Base-by-base conservation (phyloP, 352 stramenopile genomes). In the Achlya hypogyna region DNA sequence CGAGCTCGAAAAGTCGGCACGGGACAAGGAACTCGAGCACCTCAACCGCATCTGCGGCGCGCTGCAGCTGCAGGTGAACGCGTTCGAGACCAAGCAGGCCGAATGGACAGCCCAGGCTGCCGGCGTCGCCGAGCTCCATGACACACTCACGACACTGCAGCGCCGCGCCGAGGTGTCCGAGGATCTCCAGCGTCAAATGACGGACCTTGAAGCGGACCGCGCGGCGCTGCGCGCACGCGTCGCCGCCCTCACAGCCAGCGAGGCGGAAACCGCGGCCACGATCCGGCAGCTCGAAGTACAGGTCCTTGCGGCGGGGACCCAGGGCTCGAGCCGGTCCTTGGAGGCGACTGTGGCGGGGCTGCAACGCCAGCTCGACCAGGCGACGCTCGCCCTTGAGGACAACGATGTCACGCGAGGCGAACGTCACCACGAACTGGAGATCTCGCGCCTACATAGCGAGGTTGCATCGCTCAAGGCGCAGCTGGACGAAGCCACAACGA, bases 31-130 rank as follows among this genome's bases (percentile, higher is more conserved):
- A 4, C 27, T 65, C 2, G 58, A 65, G 27, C 23, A 65, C 25
- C 42, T 65, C 28, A 65, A 65, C 35, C 58, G 45, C 6, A 65
- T 65, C 25, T 65, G 58, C 29, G 58, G 58, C 34, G 45, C 22
- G 12, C 29, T 65, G 6, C 58, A 65, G 35, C 38, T 65, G 10
- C 42, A 65, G 53, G 35, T 65, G 34, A 65, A 65, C 12, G 14
- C 40, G 40, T 65, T 65, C 27, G 58, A 65, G 28, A 16, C 40
- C 4, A 52, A n/a, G 1, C 22, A 65, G 20, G 9, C 35, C 18
- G 58, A 51, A 23, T 65, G 58, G 58, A 27, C 12, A 53, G 9
- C 31, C 10, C 9, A 38, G 34, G 20, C 14, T 5, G 28, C 25
- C 10, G 12, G 27, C 16, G 18, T 53, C 4, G 35, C 20, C 12